Evolutionary conservation across 495 filamentous ascomycete genomes (phyloP), one percentile per base, ranked within the genome.

Genomic region (Neurospora sp.): DNA sequence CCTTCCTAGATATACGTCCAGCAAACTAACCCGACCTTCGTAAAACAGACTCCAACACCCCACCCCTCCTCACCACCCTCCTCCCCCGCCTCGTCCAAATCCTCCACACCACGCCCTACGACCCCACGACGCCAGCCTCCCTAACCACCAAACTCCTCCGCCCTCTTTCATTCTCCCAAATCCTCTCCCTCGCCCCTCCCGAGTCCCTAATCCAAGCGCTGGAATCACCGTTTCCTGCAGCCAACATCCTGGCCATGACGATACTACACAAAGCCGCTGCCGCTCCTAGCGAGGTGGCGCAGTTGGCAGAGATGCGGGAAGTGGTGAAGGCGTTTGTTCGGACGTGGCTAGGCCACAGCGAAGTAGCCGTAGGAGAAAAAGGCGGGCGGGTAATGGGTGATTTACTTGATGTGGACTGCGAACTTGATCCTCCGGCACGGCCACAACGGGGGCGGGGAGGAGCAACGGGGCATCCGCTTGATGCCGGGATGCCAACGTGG

Each of bases 361-460:
- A 91, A 20, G 90, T 92, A 3, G 91, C 90, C 54, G 90, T 96
- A n/a, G 91, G 92, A 7, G 88, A 91, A 72, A 89, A 88, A 62
- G 92, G 90, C 0, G 84, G 86, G 16, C 85, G 86, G 72, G 85
- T 92, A 4, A 80, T 97, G n/a, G 88, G 89, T 66, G 87, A 89
- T 60, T 83, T 97, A 4, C 81, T 97, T 39, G 87, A 91, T 74
- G 85, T 91, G 27, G 93, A 95, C 78, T 85, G 85, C 74, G 85
- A 87, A 71, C 84, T 82, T 35, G 86, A 83, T 9, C 85, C 87
- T 72, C 80, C 84, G 44, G 82, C 84, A 42, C 83, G 76, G 18
- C 74, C 44, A 76, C 71, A 38, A 76, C 74, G 0, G 9, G 2
- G 41, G 16, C n/a, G 31, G 35, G 62, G 18, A 6, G 35, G n/a